phyloP scores from a whole-genome alignment of 2,329 filamentous ascomycete species.

The Colletotrichum paranaense region DNA sequence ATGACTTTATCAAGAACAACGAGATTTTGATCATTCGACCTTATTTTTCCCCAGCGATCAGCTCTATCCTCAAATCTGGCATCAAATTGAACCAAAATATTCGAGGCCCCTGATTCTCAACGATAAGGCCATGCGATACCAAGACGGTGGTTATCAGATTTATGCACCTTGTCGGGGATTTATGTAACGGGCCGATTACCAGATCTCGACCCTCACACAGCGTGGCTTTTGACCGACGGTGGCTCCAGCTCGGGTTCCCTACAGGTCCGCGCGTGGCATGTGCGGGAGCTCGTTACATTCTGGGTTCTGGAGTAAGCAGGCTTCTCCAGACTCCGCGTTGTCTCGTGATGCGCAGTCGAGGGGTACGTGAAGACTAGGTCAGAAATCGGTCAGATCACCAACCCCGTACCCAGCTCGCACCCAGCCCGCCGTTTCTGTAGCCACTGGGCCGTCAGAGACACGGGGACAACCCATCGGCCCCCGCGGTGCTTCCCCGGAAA shows the following conservation, averaged over 20 bases:
- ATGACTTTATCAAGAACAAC: neutral
- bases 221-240: neutral
- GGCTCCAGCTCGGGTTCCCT: neutral
- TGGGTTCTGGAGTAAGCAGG: neutral
- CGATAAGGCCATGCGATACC: neutral
- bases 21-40: too few species aligned
- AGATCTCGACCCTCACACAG: neutral
- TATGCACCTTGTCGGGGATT: neutral
- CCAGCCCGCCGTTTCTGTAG: neutral
- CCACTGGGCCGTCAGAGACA: neutral
- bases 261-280: neutral
- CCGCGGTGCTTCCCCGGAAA: neutral
- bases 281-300: neutral
- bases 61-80: too few species aligned
- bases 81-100: neutral
- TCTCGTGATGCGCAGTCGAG: neutral
- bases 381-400: neutral
- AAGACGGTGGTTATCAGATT: neutral
- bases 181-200: neutral
- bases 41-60: too few species aligned
- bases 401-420: neutral
- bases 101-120: neutral
- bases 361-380: neutral
- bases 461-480: too few species aligned
- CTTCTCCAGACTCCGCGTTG: neutral